phyloP scores from a whole-genome alignment of 352 stramenopile genomes.

The Phytophthora pistaciae region DNA sequence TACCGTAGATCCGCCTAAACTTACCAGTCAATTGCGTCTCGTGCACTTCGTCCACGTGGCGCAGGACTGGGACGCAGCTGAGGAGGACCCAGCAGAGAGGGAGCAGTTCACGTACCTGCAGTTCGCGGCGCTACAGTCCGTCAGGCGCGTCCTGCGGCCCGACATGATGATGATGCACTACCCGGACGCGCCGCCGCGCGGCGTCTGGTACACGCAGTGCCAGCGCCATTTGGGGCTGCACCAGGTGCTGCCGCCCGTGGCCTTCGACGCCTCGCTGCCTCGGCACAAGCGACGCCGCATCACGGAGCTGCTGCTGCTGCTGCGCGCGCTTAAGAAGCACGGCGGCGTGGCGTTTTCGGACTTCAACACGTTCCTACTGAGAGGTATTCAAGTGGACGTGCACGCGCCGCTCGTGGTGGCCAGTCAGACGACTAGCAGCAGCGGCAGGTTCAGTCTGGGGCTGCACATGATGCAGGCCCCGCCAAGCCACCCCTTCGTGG shows the following conservation, averaged over 20 bases:
- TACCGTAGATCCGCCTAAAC: neutral
- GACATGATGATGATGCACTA: conserved; percentile 56
- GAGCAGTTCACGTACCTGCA: conserved; percentile 52
- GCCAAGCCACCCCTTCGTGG: conserved; percentile 37
- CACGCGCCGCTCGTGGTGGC: conserved; percentile 31
- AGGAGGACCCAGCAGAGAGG: conserved; percentile 4
- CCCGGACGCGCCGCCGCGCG: conserved; percentile 33
- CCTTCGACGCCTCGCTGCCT: conserved; percentile 20
- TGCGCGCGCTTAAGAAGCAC: conserved; percentile 41
- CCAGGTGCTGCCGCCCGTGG: conserved; percentile 40
- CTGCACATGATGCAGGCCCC: conserved; percentile 46
- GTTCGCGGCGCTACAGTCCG: conserved; percentile 48
- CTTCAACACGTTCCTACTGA: conserved; percentile 47
- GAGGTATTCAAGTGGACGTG: conserved; percentile 18
- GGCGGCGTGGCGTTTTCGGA: conserved; percentile 44
- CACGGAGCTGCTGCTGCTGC: conserved; percentile 47
- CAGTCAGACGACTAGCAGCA: conserved; percentile 13
- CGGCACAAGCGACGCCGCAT: conserved; percentile 36
- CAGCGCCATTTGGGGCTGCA: conserved; percentile 55
- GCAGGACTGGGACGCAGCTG: conserved; percentile 16
- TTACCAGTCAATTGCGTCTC: conserved; percentile 13
- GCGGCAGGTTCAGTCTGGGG: conserved; percentile 29
- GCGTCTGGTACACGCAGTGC: conserved; percentile 57
- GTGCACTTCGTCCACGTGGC: conserved; percentile 51
- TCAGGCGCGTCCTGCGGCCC: conserved; percentile 27